phyloP scores from a whole-genome alignment of 2,329 filamentous ascomycete genomes.

The Nannizzia gypsea region DNA sequence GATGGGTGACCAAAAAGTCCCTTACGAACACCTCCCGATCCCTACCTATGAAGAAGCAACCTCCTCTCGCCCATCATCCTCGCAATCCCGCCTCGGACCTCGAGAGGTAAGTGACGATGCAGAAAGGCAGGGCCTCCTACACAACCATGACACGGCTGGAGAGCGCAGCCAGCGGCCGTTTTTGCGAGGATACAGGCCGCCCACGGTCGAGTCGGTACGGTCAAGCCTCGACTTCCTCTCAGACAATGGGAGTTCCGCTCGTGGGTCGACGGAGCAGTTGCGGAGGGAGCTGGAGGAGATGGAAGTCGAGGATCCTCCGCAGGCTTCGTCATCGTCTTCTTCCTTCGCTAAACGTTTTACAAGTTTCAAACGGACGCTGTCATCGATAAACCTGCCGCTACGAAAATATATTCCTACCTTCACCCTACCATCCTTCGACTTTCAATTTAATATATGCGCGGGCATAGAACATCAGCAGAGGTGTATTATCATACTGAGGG shows the following conservation, averaged over 20 bases:
- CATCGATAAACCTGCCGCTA: slow-evolving; percentile 42
- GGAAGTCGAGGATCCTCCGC: slow-evolving; percentile 61
- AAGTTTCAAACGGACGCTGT: slow-evolving; percentile 46
- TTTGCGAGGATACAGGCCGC: slow-evolving; percentile 51
- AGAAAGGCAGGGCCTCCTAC: slow-evolving; percentile 66
- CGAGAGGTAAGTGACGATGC: slow-evolving; percentile 56
- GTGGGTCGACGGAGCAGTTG: slow-evolving; percentile 50
- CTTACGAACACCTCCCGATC: slow-evolving; percentile 57
- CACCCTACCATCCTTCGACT: slow-evolving; percentile 22
- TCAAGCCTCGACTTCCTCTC: slow-evolving; percentile 45
- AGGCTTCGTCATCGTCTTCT: slow-evolving; percentile 24
- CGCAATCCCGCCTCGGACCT: slow-evolving; percentile 37
- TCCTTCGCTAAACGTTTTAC: slow-evolving; percentile 46
- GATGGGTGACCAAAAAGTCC: slow-evolving; percentile 44
- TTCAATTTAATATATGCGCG: slow-evolving; percentile 30
- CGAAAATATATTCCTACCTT: slow-evolving; percentile 35
- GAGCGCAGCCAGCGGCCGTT: slow-evolving; percentile 26
- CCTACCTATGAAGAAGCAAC: slow-evolving; percentile 75
- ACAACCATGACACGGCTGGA: slow-evolving; percentile 34
- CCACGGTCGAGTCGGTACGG: slow-evolving; percentile 73
- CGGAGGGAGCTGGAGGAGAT: slow-evolving; percentile 79
- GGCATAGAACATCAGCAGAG: slow-evolving; percentile 35
- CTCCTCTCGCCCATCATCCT: slow-evolving; percentile 45
- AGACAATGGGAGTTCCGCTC: slow-evolving; percentile 41
- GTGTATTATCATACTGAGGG: slow-evolving; percentile 58